Evolutionary conservation across 192 early-diverging fungal species (phyloP).

Genomic region (Backusella tarrabulga): DNA sequence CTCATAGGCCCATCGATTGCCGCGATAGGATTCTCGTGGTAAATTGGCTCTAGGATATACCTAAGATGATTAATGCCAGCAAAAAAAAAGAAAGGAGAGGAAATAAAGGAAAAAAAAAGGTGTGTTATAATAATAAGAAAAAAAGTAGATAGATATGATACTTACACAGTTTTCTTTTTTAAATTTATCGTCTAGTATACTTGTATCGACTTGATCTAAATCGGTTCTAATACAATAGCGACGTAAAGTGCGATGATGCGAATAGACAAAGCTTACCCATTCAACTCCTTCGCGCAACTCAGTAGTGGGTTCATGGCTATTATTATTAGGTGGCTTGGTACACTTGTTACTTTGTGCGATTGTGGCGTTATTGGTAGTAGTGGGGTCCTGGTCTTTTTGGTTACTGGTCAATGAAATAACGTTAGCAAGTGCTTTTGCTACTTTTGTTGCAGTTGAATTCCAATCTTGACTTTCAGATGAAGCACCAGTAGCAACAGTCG

Average conservation of each 20-base stretch:
- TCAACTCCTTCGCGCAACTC: slow-evolving; percentile 29
- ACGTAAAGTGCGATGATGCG: slow-evolving; percentile 23
- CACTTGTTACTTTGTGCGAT: not conserved
- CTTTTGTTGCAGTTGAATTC: slow-evolving; percentile 14
- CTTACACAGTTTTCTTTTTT: slow-evolving; percentile 37
- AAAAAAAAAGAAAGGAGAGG: not conserved
- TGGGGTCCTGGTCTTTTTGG: not conserved
- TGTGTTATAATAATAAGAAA: not conserved
- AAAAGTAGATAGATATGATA: not conserved
- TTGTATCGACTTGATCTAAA: slow-evolving; percentile 25
- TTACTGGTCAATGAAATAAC: not conserved
- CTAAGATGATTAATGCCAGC: slow-evolving; percentile 12
- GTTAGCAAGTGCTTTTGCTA: slow-evolving; percentile 9
- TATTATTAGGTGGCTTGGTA: slow-evolving; percentile 4
- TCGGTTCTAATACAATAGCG: slow-evolving; percentile 35
- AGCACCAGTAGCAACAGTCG: not conserved
- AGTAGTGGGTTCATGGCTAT: slow-evolving; percentile 29
- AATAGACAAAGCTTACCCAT: slow-evolving; percentile 36
- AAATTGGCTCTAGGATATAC: slow-evolving; percentile 78
- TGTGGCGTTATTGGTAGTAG: not conserved
- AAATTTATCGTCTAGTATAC: slow-evolving; percentile 30
- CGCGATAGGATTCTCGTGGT: slow-evolving; percentile 59
- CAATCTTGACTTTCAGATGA: slow-evolving; percentile 5
- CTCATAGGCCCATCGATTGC: slow-evolving; percentile 84
- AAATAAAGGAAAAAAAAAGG: not conserved